Evolutionary conservation across 164 flowering plant genomes (phyloP), one percentile per base, ranked within the genome.

Genomic region (Berberis thunbergii): DNA sequence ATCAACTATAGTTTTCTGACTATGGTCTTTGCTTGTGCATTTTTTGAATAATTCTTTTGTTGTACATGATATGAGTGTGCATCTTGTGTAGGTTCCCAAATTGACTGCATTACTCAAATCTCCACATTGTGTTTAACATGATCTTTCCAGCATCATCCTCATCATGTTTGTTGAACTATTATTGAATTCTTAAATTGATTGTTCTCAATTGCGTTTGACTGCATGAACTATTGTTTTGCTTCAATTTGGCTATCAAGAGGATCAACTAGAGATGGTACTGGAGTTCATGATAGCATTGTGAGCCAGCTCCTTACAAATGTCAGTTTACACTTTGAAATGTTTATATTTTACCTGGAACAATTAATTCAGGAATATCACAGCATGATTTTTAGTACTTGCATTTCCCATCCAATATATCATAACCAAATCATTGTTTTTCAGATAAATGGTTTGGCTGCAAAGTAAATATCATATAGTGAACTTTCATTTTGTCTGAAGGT

Each of bases 371-470:
- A 54, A 54, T 57, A 41, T 44, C 6, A 26, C 38, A 11, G 55
- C 12, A 26, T 26, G 26, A 26, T 26, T 26, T 26, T 49, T 55
- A 7, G 9, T 56, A 4, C 7, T 38, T 8, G 26, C 26, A 26
- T 26, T 26, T 26, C 26, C 26, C 26, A 26, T 26, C 26, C 26
- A 26, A 26, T 26, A 26, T 26, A 26, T 26, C 26, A 26, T 72
- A 52, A 26, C 26, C 26, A 26, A 26, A 26, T 26, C 26, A 26
- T 26, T 26, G 26, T 26, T 26, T 60, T 70, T 43, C 79, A 92
- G 96, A 94, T 94, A 71, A 97, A 94, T 81, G 96, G 97, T 58
- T 97, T 94, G 71, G 98, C 26, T 26, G 26, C 26, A 26, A 26
- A 26, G 26, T 26, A 26, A 26, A 26, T 26, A 26, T 26, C 26